A percentile compares a stretch with the other conserved stretches of the same genome.
Conservation (phyloP, 768 basidiomycete species). For the Coprinopsis strossmayeri region DNA sequence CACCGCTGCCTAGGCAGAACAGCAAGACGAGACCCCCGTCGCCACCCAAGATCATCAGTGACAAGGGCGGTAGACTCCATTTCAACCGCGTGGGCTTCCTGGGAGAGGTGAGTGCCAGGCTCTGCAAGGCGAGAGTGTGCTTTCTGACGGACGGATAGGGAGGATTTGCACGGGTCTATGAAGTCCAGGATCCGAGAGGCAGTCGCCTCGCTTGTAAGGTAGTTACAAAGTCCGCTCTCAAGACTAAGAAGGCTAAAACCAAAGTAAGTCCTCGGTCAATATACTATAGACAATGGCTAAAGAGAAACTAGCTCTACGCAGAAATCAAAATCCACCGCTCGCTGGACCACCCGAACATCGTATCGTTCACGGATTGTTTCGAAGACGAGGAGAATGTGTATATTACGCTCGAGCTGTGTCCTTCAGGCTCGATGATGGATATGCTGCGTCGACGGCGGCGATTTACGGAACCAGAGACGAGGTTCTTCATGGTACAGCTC, state of each 20-base stretch:
- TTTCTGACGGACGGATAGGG: conserved; percentile 34
- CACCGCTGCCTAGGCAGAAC: conserved; percentile 77
- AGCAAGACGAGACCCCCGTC: conserved; percentile 77
- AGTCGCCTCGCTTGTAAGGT: conserved; percentile 84
- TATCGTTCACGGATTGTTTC: conserved; percentile 88
- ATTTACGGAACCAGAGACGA: conserved; percentile 87
- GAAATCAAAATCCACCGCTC: conserved; percentile 98
- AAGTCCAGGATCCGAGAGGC: conserved; percentile 72
- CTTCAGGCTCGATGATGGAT: conserved; percentile 86
- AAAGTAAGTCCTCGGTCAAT: conserved; percentile 80
- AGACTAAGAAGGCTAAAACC: conserved; percentile 95
- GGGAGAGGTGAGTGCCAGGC: conserved; percentile 68
- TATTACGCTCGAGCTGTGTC: conserved; percentile 92
- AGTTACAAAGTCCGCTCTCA: conserved; percentile 85
- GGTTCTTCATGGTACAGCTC: conserved; percentile 91
- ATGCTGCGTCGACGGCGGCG: conserved; percentile 81
- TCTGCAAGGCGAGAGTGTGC: background rate
- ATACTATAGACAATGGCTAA: no score
- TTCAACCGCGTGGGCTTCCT: conserved; percentile 76
- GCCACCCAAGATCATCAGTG: conserved; percentile 69
- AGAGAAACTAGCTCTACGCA: conserved; percentile 85
- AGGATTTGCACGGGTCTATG: conserved; percentile 95
- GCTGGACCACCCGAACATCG: conserved; percentile 88
- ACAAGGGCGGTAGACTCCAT: conserved; percentile 48
- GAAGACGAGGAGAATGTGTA: conserved; percentile 96